Percentiles rank a stretch among this genome's conserved stretches.
phyloP scores from a whole-genome alignment of 1,284 basidiomycete genomes.

The Prillingera fragicola region DNA sequence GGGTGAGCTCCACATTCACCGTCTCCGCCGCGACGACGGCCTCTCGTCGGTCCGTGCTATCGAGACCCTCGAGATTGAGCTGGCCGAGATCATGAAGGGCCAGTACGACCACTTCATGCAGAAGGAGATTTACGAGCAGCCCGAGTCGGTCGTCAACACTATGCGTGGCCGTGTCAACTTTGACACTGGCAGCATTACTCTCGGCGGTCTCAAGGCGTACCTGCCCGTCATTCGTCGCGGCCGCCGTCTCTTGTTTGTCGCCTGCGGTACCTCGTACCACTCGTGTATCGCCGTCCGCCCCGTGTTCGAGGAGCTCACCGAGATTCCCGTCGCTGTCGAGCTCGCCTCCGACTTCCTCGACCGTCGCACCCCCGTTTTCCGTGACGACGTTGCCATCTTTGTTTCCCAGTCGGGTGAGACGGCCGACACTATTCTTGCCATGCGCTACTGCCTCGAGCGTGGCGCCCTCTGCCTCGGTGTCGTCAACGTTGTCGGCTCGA shows the following conservation, averaged over 20 bases:
- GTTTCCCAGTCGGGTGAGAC: slow-evolving; percentile 98
- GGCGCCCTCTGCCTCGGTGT: slow-evolving; percentile 92
- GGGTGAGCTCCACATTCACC: slow-evolving; percentile 97
- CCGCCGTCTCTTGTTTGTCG: slow-evolving; percentile 91
- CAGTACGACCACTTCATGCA: slow-evolving; percentile 99
- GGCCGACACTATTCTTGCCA: slow-evolving; percentile 92
- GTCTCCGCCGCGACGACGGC: slow-evolving; percentile 83
- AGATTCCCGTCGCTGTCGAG: slow-evolving; percentile 97
- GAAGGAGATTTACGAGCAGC: slow-evolving; percentile 99
- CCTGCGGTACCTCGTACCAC: slow-evolving; percentile 97
- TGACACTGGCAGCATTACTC: slow-evolving; percentile 81
- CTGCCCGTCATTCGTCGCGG: slow-evolving; percentile 93
- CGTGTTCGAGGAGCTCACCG: slow-evolving; percentile 98
- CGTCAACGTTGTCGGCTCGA: slow-evolving; percentile 98
- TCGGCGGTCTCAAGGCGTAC: slow-evolving; percentile 93
- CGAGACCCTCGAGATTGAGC: slow-evolving; percentile 97
- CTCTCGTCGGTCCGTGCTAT: slow-evolving; percentile 81
- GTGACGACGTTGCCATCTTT: slow-evolving; percentile 96
- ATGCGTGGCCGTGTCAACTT: slow-evolving; percentile 99
- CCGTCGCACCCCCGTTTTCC: slow-evolving; percentile 97
- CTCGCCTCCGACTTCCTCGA: slow-evolving; percentile 98
- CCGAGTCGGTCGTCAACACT: slow-evolving; percentile 99
- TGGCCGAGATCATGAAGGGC: slow-evolving; percentile 99
- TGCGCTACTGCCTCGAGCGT: slow-evolving; percentile 94
- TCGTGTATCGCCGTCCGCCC: slow-evolving; percentile 86